Conservation (phyloP, 169 alveolate species). For the Plasmodium cynomolgi region DNA sequence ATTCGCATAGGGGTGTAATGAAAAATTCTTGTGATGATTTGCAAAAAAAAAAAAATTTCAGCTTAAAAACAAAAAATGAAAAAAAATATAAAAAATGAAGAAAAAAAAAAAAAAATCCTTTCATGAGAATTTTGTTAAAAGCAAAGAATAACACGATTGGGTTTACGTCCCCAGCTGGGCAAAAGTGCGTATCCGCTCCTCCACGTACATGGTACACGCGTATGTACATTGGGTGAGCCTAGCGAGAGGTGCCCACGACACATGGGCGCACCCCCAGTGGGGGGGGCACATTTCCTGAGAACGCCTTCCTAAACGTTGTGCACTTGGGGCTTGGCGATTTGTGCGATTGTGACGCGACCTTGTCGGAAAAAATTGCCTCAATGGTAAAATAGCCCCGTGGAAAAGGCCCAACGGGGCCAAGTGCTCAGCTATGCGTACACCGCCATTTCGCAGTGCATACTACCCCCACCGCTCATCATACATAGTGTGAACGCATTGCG, state of each 20-base stretch:
- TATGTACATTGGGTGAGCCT: not conserved
- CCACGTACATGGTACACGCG: not conserved
- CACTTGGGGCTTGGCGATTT: not conserved
- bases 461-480: not conserved
- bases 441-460: not conserved
- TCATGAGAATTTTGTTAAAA: not conserved
- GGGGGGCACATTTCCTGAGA: not conserved
- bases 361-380: not conserved
- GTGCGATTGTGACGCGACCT: not conserved
- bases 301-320: not conserved
- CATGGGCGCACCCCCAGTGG: not conserved
- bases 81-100: not conserved
- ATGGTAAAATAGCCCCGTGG: not conserved
- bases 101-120: not conserved
- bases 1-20: not conserved
- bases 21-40: not conserved
- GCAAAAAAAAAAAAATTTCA: slow-evolving; percentile 1
- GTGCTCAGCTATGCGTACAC: not conserved
- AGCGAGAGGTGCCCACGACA: not conserved
- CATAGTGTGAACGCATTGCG: not conserved
- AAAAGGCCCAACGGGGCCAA: not conserved
- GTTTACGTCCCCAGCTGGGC: not conserved
- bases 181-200: not conserved
- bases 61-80: not conserved
- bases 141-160: not conserved